Conservation (phyloP, 257 asterid species). For the Nicotiana benthamiana region DNA sequence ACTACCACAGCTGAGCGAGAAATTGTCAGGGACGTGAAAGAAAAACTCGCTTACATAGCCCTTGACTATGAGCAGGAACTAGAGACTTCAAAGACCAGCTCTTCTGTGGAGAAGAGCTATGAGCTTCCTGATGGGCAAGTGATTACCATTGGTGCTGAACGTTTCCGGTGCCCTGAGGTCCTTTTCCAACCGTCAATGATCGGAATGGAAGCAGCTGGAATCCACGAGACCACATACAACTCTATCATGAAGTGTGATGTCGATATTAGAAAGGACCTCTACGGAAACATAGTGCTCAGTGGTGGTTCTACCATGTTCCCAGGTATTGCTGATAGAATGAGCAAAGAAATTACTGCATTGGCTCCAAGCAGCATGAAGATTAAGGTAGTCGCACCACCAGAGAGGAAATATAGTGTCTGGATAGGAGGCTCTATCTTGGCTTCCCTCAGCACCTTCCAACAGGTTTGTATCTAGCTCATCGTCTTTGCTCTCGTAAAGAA, state of each 20-base stretch:
- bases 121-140: conserved; percentile 41
- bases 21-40: conserved; percentile 37
- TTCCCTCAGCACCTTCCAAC: conserved; percentile 40
- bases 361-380: conserved; percentile 48
- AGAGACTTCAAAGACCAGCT: conserved; percentile 32
- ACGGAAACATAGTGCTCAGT: conserved; percentile 35
- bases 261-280: conserved; percentile 38
- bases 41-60: conserved; percentile 33
- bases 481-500: neutral
- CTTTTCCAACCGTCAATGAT: conserved; percentile 39
- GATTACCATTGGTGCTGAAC: conserved; percentile 35
- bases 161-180: conserved; percentile 45
- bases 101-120: conserved; percentile 33
- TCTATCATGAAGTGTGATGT: conserved; percentile 43
- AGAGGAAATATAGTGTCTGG: conserved; percentile 41
- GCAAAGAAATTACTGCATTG: conserved; percentile 32
- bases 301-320: conserved; percentile 44
- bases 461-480: conserved; percentile 16
- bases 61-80: conserved; percentile 36
- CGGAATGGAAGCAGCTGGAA: conserved; percentile 40
- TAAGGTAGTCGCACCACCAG: conserved; percentile 37
- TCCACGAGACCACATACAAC: conserved; percentile 38
- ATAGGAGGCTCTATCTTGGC: conserved; percentile 40
- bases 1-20: conserved; percentile 36
- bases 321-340: conserved; percentile 35